Conservation (phyloP, 2,329 filamentous ascomycete genomes). For the Hirsutella rhossiliensis region DNA sequence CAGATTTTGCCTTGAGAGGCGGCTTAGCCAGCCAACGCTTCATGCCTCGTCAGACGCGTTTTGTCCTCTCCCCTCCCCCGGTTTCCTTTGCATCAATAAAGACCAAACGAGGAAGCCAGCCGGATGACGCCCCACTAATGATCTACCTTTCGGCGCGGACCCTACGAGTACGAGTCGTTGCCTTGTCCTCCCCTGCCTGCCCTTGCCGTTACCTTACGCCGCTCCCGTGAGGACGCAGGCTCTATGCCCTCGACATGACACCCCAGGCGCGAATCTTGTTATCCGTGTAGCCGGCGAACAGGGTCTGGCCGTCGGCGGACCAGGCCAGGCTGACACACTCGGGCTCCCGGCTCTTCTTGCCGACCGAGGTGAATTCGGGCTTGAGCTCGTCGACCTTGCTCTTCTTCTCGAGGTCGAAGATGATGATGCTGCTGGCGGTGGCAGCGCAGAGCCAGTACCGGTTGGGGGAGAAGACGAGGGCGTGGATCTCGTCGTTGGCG, state of each 20-base stretch:
- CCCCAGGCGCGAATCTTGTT: conserved; percentile 98
- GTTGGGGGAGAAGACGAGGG: conserved; percentile 99
- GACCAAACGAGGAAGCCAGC: conserved; percentile 34
- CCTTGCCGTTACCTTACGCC: conserved; percentile 3
- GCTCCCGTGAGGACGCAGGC: conserved; percentile 7
- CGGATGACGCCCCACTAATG: conserved; percentile 32
- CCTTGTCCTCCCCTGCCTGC: neutral
- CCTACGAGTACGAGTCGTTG: neutral
- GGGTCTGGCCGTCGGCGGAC: conserved; percentile 95
- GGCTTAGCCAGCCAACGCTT: conserved; percentile 24
- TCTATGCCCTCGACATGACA: conserved; percentile 87
- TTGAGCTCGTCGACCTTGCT: conserved; percentile 99
- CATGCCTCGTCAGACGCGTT: conserved; percentile 22
- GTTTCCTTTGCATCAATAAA: conserved; percentile 27
- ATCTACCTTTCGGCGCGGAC: conserved; percentile 19
- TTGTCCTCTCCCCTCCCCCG: conserved; percentile 11
- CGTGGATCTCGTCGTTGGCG: conserved; percentile 99
- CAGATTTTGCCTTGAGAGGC: conserved; percentile 22
- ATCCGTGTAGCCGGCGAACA: conserved; percentile 99
- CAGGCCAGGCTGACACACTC: conserved; percentile 97
- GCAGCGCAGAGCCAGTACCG: conserved; percentile 99
- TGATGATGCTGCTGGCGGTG: conserved; percentile 96
- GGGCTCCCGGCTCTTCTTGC: conserved; percentile 98
- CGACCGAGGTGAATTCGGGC: conserved; percentile 92
- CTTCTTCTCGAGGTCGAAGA: conserved; percentile 99